Percentiles rank a stretch among this genome's conserved stretches.
Conservation (phyloP, 2,329 filamentous ascomycete genomes). For the Plenodomus lindquistii region DNA sequence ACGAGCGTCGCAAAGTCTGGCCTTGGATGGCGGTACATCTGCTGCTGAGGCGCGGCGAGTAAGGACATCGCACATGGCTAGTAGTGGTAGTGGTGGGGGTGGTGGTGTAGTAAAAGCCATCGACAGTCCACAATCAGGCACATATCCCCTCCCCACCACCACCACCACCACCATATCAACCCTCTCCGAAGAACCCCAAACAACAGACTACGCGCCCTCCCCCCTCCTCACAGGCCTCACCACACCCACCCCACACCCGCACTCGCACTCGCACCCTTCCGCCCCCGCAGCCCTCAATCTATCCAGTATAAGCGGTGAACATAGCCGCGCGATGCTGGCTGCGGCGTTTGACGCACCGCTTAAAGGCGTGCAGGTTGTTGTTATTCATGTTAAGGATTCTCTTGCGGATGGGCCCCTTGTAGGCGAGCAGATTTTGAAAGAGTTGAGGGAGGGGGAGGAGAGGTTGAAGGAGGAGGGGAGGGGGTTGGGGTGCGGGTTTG, state of each 20-base stretch:
- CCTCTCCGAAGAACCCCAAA: conserved; percentile 29
- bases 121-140: conserved; percentile 15
- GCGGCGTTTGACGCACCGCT: conserved; percentile 56
- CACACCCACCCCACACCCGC: conserved; percentile 7
- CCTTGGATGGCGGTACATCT: conserved; percentile 12
- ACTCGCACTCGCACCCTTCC: conserved; percentile 19
- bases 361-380: conserved; percentile 74
- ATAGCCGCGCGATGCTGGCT: conserved; percentile 30
- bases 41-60: conserved; percentile 13
- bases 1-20: conserved; percentile 51
- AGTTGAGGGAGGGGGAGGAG: conserved; percentile 68
- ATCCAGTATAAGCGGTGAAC: conserved; percentile 24
- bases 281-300: conserved; percentile 32
- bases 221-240: conserved; percentile 10
- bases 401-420: conserved; percentile 70
- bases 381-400: conserved; percentile 93
- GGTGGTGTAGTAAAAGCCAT: conserved; percentile 1
- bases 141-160: conserved; percentile 2
- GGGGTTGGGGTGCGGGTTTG: conserved; percentile 77
- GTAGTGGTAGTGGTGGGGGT: conserved; percentile 5
- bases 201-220: conserved; percentile 24
- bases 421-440: conserved; percentile 68
- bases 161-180: neutral
- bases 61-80: conserved; percentile 13
- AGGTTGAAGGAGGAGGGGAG: conserved; percentile 52